These are phyloP conservation scores for Saussurea involucrata DNA, from an alignment of 129 eudicot species.

Conservation along the genomic window DNA sequence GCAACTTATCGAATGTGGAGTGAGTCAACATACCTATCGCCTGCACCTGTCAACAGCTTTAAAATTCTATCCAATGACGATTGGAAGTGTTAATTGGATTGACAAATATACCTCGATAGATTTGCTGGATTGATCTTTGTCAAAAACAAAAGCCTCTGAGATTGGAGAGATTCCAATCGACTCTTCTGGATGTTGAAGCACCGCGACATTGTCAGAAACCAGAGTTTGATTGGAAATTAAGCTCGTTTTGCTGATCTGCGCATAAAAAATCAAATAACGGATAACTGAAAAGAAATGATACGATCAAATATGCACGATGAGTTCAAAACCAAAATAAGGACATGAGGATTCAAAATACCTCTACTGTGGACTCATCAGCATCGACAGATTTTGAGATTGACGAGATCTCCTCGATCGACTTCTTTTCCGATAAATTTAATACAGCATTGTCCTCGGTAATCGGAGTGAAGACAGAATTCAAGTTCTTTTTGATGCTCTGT, in stretches of 20 bases:
- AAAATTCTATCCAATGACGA: background rate
- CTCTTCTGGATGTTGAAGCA: conserved; percentile 12
- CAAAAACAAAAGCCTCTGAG: conserved; percentile 22
- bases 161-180: background rate
- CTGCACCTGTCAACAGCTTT: background rate
- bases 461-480: conserved; percentile 7
- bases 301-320: background rate
- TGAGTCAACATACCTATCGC: background rate
- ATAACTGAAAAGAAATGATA: background rate
- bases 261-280: conserved; percentile 1
- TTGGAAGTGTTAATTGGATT: background rate
- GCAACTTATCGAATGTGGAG: background rate
- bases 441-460: conserved; percentile 10
- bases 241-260: conserved; percentile 15
- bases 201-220: conserved; percentile 4
- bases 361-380: background rate
- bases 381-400: conserved; percentile 4
- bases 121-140: conserved; percentile 9
- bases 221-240: conserved; percentile 4
- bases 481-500: conserved; percentile 19
- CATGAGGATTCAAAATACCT: conserved; percentile 7
- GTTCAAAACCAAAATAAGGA: background rate
- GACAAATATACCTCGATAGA: conserved; percentile 19
- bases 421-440: conserved; percentile 4
- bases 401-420: conserved; percentile 10